Evolutionary conservation across 2,329 filamentous ascomycete species (phyloP), one percentile per base, ranked within the genome.

Genomic region (Fusarium citri): DNA sequence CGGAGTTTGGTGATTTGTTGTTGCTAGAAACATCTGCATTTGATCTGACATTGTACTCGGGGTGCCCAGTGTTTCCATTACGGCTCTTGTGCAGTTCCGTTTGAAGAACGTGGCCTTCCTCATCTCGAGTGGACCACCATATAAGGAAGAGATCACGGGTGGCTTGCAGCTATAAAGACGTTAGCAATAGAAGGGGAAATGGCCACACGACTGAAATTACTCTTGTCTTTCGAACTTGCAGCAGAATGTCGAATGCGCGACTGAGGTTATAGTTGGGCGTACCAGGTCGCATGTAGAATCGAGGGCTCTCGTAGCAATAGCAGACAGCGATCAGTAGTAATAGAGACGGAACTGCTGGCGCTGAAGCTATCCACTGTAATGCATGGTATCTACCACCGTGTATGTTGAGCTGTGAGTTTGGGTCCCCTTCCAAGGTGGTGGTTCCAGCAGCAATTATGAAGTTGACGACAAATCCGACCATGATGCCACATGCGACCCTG

Each of bases 301-400:
- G 75, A 2, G 81, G 80, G 30, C 79, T 81, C 49, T 83, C 80
- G 18, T 80, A 78, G 12, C 80, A 82, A 64, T 81, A 82, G 10
- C 71, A 79, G 4, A 83, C 64, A 0, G 76, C 70, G 2, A 77
- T 47, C 5, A 81, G 60, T 1, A 83, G 76, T 3, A 80, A 59
- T 0, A 81, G 59, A 1, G 76, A 74, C 1, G 81, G 79, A 0
- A 82, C 75, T 5, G 77, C 53, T 1, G 81, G 81, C 0, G 80
- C 77, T 6, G 75, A 80, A 6, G 81, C 69, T 8, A 81, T 82
- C 12, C 80, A 55, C 18, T 74, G 72, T 5, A 78, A 58, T 2
- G 73, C 64, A 0, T 48, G 47, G 11, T 65, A 68, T 16, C 65
- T 60, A n/a, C 12, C 60, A 12, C 48, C 61, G 10, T 54, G 60